A percentile compares a stretch with the other conserved stretches of the same genome.
Conservation (phyloP, 1,139 yeast species). For the Magnusiomyces tetraspermus region DNA sequence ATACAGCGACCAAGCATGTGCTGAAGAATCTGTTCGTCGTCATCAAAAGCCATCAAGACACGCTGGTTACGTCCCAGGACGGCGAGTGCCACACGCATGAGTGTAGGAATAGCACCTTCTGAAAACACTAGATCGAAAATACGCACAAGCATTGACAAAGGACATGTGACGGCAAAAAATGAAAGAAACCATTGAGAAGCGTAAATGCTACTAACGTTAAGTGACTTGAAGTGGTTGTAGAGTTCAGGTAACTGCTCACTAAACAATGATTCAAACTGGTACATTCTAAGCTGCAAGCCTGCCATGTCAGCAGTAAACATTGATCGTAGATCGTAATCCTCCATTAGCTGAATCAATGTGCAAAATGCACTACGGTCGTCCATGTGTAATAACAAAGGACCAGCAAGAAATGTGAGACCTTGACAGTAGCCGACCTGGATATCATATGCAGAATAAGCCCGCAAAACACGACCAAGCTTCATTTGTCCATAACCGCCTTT, state of each 20-base stretch:
- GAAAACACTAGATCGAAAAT: constrained; percentile 48
- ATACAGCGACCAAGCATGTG: constrained; percentile 49
- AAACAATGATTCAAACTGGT: constrained; percentile 44
- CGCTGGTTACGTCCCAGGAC: constrained; percentile 45
- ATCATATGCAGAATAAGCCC: constrained; percentile 61
- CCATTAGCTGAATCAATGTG: constrained; percentile 52
- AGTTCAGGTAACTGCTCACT: constrained; percentile 38
- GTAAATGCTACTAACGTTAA: constrained; percentile 31
- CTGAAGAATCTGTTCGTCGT: constrained; percentile 54
- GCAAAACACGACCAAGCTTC: constrained; percentile 47
- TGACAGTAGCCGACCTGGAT: constrained; percentile 66
- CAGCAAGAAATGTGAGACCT: constrained; percentile 58
- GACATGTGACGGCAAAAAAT: constrained; percentile 54
- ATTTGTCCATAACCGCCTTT: constrained; percentile 39
- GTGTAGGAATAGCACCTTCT: constrained; percentile 58
- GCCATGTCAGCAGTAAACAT: constrained; percentile 51
- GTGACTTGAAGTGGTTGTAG: constrained; percentile 37
- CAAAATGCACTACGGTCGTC: constrained; percentile 44
- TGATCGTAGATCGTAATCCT: constrained; percentile 49
- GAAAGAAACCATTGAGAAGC: constrained; percentile 59
- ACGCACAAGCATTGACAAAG: constrained; percentile 41
- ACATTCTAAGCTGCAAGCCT: constrained; percentile 46
- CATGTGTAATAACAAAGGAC: constrained; percentile 48
- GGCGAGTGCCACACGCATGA: constrained; percentile 52
- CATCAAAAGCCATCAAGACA: constrained; percentile 41